A percentile compares a stretch with the other conserved stretches of the same genome.
Conservation (phyloP, 306 rosid genomes). For the Carpinus viminea region DNA sequence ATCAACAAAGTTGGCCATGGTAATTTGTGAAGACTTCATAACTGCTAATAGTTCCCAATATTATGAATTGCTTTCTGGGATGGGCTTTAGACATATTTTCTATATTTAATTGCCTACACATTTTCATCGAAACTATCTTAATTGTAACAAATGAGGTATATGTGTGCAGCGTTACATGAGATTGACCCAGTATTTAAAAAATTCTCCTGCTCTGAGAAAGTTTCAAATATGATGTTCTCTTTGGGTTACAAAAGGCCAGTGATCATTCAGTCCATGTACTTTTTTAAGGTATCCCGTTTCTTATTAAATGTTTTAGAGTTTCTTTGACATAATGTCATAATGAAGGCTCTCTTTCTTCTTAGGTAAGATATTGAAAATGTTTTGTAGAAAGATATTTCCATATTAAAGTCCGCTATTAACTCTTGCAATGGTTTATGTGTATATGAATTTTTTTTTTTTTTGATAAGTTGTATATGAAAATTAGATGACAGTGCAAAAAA, state of each 20-base stretch:
- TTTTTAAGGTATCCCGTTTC: slow-evolving; percentile 72
- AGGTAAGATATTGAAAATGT: neutral
- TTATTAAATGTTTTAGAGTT: neutral
- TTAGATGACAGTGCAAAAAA: too few relatives aligned
- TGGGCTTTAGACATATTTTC: neutral
- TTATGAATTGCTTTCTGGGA: neutral
- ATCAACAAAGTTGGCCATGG: slow-evolving; percentile 97
- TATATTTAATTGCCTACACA: neutral
- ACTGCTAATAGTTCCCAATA: neutral
- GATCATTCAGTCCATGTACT: slow-evolving; percentile 87
- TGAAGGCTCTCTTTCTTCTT: neutral
- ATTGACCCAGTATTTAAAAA: slow-evolving; percentile 73
- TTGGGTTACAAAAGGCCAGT: slow-evolving; percentile 82
- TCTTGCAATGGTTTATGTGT: neutral
- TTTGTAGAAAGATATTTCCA: neutral
- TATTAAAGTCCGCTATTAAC: neutral
- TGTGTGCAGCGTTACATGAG: slow-evolving; percentile 79
- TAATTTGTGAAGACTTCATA: slow-evolving; percentile 27
- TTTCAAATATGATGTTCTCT: slow-evolving; percentile 62
- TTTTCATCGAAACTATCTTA: neutral
- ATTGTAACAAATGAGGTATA: neutral
- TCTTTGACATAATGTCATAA: neutral
- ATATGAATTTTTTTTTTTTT: neutral
- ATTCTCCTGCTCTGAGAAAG: slow-evolving; percentile 68
- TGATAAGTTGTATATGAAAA: too few relatives aligned